Percentiles rank a stretch among this genome's conserved stretches.
Conservation (phyloP, 164 flowering plant species). For the Saururus chinensis region DNA sequence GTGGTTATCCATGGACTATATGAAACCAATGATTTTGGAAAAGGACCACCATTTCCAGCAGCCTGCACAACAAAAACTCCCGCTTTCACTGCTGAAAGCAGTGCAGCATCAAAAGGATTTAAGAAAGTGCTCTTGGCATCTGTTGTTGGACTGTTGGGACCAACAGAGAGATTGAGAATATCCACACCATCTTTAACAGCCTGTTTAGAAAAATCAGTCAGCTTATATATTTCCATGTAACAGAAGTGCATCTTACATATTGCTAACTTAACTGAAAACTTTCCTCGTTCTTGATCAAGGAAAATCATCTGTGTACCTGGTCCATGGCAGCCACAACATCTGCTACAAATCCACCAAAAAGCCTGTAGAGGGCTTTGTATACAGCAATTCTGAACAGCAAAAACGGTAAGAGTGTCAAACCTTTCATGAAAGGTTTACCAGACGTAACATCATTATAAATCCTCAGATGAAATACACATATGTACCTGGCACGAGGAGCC, state of each 20-base stretch:
- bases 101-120: conserved; percentile 89
- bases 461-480: not conserved
- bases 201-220: conserved; percentile 28
- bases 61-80: conserved; percentile 99
- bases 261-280: too few relatives aligned
- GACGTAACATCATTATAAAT: not conserved
- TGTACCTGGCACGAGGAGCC: conserved; percentile 99
- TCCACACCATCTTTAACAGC: conserved; percentile 99
- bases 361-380: conserved; percentile 92
- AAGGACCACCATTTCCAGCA: conserved; percentile 98
- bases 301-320: conserved; percentile 37
- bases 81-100: conserved; percentile 91
- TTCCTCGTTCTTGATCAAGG: too few relatives aligned
- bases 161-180: conserved; percentile 91
- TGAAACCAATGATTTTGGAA: conserved; percentile 80
- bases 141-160: conserved; percentile 91
- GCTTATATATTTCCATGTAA: not conserved
- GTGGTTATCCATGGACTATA: conserved; percentile 97
- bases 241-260: too few relatives aligned
- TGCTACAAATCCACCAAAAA: conserved; percentile 95
- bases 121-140: conserved; percentile 75
- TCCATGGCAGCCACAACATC: conserved; percentile 99
- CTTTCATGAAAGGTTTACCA: not conserved
- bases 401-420: not conserved
- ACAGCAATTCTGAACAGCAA: conserved; percentile 70